Conservation (phyloP, 208 protist genomes). For the Porcisia deanei region DNA sequence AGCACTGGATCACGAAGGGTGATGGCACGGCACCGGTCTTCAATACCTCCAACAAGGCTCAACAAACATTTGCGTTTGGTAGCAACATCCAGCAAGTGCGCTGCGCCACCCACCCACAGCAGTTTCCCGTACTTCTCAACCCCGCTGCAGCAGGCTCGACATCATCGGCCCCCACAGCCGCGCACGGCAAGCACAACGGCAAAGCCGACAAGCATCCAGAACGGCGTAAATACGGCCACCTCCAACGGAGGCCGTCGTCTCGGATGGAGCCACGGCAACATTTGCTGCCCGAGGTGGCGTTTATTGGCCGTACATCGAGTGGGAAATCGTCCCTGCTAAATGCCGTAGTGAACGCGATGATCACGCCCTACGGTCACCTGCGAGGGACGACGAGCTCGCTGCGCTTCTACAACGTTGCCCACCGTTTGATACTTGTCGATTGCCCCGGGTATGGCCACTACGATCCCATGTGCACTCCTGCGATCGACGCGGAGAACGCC, state of each 20-base stretch:
- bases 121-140: constrained; percentile 63
- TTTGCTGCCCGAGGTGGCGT: constrained; percentile 80
- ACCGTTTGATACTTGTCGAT: constrained; percentile 75
- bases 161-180: neutral
- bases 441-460: constrained; percentile 90
- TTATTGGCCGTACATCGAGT: constrained; percentile 84
- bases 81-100: constrained; percentile 54
- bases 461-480: constrained; percentile 62
- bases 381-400: constrained; percentile 80
- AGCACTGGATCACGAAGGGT: constrained; percentile 92
- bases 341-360: constrained; percentile 79
- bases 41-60: constrained; percentile 73
- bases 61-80: constrained; percentile 89
- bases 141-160: neutral
- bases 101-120: constrained; percentile 55
- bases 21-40: constrained; percentile 89
- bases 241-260: neutral
- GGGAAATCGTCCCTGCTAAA: constrained; percentile 91
- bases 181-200: neutral
- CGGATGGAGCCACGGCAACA: constrained; percentile 13
- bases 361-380: constrained; percentile 83
- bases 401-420: constrained; percentile 80
- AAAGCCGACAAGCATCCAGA: neutral
- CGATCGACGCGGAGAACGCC: constrained; percentile 71
- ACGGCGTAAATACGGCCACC: neutral